These are phyloP conservation scores for Colletotrichum abscissum DNA, from an alignment of 2,329 filamentous ascomycete genomes.

Conservation along the genomic window DNA sequence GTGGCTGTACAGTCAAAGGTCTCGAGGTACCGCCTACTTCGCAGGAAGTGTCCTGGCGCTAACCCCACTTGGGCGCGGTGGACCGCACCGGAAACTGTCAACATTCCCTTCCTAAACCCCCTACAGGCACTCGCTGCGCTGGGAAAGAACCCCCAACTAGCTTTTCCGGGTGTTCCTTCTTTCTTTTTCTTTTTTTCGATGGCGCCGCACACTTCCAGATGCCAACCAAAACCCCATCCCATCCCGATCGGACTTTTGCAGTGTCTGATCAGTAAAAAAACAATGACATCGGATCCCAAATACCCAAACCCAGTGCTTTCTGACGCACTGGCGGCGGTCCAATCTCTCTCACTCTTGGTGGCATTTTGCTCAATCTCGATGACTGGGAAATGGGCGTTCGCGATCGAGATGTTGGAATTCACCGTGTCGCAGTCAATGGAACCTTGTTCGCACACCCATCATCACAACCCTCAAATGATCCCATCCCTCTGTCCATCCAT, in stretches of 20 bases:
- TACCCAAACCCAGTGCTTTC: constrained; percentile 16
- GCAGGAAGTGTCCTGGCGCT: not conserved
- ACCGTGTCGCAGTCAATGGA: constrained; percentile 17
- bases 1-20: not conserved
- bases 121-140: not conserved
- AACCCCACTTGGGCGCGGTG: not conserved
- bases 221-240: constrained; percentile 11
- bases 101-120: not conserved
- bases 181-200: constrained; percentile 27
- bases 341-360: constrained; percentile 22
- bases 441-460: not conserved
- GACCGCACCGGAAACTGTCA: not conserved
- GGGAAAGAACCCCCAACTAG: not conserved
- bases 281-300: constrained; percentile 32
- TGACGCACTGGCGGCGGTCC: constrained; percentile 28
- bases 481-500: not conserved
- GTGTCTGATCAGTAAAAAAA: constrained; percentile 24
- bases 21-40: not conserved
- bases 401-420: constrained; percentile 34
- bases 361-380: constrained; percentile 35
- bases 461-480: not conserved
- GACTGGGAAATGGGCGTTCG: constrained; percentile 34
- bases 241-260: constrained; percentile 19
- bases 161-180: constrained; percentile 9
- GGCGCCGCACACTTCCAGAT: constrained; percentile 27